Conservation (phyloP, 495 filamentous ascomycete species). For the Penicillium bovifimosum region DNA sequence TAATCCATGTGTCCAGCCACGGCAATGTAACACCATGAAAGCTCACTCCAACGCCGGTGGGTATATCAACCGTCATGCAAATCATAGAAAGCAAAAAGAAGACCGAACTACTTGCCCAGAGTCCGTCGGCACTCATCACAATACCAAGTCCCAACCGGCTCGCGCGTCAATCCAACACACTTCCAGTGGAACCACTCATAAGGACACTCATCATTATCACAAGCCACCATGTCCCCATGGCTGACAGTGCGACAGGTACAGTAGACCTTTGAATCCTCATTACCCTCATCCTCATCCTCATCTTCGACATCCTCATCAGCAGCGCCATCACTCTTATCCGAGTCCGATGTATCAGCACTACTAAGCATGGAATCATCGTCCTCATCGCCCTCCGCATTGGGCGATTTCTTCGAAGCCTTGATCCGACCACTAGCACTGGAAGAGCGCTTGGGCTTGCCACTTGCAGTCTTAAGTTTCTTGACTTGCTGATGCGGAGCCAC, state of each 20-base stretch:
- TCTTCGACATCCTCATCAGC: constrained; percentile 57
- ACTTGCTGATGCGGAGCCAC: constrained; percentile 63
- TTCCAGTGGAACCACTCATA: constrained; percentile 99
- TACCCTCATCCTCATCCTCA: constrained; percentile 77
- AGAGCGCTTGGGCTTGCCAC: constrained; percentile 52
- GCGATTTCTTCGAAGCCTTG: constrained; percentile 54
- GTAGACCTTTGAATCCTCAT: constrained; percentile 82
- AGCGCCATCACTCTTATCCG: constrained; percentile 36
- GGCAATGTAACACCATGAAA: constrained; percentile 1
- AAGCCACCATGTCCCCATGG: constrained; percentile 97
- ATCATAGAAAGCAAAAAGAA: constrained; percentile 4
- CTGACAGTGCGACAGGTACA: constrained; percentile 89
- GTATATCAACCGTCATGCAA: constrained; percentile 16
- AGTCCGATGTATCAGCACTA: constrained; percentile 47
- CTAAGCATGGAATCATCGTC: constrained; percentile 57
- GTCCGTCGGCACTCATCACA: constrained; percentile 74
- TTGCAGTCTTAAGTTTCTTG: constrained; percentile 45
- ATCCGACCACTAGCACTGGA: constrained; percentile 37
- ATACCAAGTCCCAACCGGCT: constrained; percentile 89
- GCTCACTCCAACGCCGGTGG: constrained; percentile 12
- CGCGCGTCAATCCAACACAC: constrained; percentile 83
- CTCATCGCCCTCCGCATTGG: constrained; percentile 57
- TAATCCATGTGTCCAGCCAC: neutral
- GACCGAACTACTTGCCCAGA: constrained; percentile 39
- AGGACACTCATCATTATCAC: constrained; percentile 86